Evolutionary conservation across 331 rosid species (phyloP).

Genomic region (Pyrus hybrid): DNA sequence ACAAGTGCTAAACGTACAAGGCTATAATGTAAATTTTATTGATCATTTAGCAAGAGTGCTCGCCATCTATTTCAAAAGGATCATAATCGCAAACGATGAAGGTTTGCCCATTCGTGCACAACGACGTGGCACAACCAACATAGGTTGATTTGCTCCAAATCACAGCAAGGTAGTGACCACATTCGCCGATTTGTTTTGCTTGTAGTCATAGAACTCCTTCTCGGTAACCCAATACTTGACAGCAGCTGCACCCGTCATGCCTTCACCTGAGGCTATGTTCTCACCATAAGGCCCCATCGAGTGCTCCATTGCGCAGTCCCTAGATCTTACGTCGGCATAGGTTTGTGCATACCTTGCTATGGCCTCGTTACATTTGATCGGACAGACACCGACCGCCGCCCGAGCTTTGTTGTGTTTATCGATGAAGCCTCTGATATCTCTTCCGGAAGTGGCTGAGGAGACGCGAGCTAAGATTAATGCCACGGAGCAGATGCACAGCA

Average conservation of each 20-base stretch:
- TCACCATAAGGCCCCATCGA: constrained; percentile 11
- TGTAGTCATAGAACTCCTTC: constrained; percentile 6
- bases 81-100: neutral
- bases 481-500: neutral
- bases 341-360: constrained; percentile 3
- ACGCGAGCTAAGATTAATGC: neutral
- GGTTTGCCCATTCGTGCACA: constrained; percentile 24
- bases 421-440: neutral
- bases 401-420: constrained; percentile 15
- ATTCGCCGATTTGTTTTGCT: constrained; percentile 1
- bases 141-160: constrained; percentile 10
- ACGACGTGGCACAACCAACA: constrained; percentile 21
- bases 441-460: neutral
- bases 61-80: no score
- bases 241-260: constrained; percentile 5
- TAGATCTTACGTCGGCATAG: neutral
- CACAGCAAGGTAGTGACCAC: constrained; percentile 13
- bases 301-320: constrained; percentile 11
- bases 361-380: neutral
- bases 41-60: no score
- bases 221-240: constrained; percentile 18
- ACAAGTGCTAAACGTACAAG: no score
- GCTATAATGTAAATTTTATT: no score
- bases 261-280: neutral
- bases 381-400: neutral